Percentiles rank a stretch among this genome's conserved stretches.
Evolutionary conservation across 331 rosid genomes (phyloP).

Genomic region (Acacia concinna): DNA sequence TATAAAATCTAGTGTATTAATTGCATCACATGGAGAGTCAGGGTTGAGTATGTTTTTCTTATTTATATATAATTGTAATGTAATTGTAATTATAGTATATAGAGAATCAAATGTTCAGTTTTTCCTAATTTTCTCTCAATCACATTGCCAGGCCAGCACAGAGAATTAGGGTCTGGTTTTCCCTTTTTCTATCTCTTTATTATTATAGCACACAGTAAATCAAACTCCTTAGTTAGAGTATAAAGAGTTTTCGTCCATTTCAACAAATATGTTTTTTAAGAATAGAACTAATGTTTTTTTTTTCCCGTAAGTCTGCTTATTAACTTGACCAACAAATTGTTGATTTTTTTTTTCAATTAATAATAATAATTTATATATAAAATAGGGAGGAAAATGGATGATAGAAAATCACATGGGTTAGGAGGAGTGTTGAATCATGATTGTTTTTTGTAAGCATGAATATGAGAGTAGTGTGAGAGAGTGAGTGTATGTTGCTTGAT

Average conservation of each 20-base stretch:
- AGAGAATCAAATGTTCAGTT: background rate
- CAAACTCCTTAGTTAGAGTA: too few species aligned
- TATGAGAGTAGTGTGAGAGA: constrained; percentile 11
- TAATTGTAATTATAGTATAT: background rate
- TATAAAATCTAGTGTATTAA: too few species aligned
- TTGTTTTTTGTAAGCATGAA: constrained; percentile 48
- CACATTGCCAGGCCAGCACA: background rate
- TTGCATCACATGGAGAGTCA: background rate
- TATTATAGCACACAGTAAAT: background rate
- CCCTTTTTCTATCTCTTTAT: background rate
- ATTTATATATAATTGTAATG: too few species aligned
- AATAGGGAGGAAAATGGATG: constrained; percentile 36
- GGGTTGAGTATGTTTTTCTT: background rate
- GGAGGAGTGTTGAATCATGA: constrained; percentile 81
- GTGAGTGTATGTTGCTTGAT: constrained; percentile 62
- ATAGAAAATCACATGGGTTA: constrained; percentile 81
- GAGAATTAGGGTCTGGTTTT: background rate
- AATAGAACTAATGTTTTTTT: too few species aligned
- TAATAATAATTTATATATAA: too few species aligned
- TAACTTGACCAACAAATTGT: too few species aligned
- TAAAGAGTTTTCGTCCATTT: too few species aligned
- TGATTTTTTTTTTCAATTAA: too few species aligned
- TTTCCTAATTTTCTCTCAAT: too few species aligned
- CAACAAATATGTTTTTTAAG: too few species aligned
- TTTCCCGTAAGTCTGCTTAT: too few species aligned